Evolutionary conservation across 768 basidiomycete genomes (phyloP).

Genomic region (Tylopilus rubrobrunneus): DNA sequence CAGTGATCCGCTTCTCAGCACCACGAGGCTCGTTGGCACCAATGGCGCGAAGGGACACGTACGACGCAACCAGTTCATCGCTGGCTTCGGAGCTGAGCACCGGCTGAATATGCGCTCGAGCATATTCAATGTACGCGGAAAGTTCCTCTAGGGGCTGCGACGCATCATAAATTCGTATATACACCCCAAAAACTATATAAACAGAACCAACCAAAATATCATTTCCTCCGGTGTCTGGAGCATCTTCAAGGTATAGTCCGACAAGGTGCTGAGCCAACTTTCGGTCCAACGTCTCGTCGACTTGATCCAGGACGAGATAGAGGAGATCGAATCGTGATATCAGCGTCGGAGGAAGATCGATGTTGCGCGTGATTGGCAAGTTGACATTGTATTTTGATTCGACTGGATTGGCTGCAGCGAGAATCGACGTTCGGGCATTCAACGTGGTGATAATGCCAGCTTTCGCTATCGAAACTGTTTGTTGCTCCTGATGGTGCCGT

Average conservation of each 20-base stretch:
- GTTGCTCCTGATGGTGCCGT: slow-evolving; percentile 76
- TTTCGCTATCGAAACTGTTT: slow-evolving; percentile 98
- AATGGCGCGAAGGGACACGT: slow-evolving; percentile 91
- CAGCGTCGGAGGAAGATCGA: slow-evolving; percentile 94
- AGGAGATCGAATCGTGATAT: slow-evolving; percentile 97
- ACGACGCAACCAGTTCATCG: slow-evolving; percentile 78
- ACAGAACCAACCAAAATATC: slow-evolving; percentile 69
- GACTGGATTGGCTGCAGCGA: slow-evolving; percentile 97
- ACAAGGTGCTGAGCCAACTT: slow-evolving; percentile 91
- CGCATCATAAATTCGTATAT: slow-evolving; percentile 5
- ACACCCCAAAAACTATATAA: background rate
- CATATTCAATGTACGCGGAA: slow-evolving; percentile 92
- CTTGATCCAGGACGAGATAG: slow-evolving; percentile 92
- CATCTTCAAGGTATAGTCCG: slow-evolving; percentile 89
- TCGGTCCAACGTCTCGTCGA: slow-evolving; percentile 85
- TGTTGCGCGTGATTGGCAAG: slow-evolving; percentile 90
- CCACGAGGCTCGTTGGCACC: slow-evolving; percentile 81
- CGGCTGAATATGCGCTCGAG: slow-evolving; percentile 81
- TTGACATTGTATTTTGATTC: slow-evolving; percentile 93
- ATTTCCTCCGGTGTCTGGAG: slow-evolving; percentile 49
- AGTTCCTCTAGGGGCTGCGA: slow-evolving; percentile 82
- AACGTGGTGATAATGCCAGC: slow-evolving; percentile 98
- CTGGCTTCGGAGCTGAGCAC: slow-evolving; percentile 83
- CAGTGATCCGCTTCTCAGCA: slow-evolving; percentile 92
- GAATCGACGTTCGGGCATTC: slow-evolving; percentile 96